These are phyloP conservation scores for Cerrena zonata DNA, from an alignment of 1,284 basidiomycete species.

Conservation along the genomic window DNA sequence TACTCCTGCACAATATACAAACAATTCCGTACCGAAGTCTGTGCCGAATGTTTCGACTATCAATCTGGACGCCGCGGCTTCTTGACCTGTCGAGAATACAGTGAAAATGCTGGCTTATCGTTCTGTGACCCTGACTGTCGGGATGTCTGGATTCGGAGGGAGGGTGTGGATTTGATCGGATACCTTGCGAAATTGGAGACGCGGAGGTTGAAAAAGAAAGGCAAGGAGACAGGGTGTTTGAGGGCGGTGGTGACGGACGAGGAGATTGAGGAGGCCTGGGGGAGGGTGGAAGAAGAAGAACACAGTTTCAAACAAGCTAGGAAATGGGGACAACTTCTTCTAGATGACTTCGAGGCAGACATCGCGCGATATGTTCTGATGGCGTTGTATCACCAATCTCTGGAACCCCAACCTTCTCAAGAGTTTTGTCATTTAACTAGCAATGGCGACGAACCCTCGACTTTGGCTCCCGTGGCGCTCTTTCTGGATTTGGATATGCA, in stretches of 20 bases:
- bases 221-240: neutral
- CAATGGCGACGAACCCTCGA: neutral
- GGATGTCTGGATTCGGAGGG: constrained; percentile 35
- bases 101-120: constrained; percentile 38
- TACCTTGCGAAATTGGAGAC: constrained; percentile 28
- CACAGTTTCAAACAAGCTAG: constrained; percentile 18
- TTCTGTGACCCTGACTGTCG: constrained; percentile 51
- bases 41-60: constrained; percentile 57
- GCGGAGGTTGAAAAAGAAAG: constrained; percentile 29
- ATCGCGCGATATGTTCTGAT: constrained; percentile 28
- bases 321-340: constrained; percentile 21
- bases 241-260: constrained; percentile 19
- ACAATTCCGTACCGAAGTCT: constrained; percentile 57
- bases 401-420: no score
- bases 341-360: constrained; percentile 30
- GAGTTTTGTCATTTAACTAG: neutral
- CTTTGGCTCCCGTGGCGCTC: neutral
- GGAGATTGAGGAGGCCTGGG: constrained; percentile 20
- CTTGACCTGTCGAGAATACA: constrained; percentile 23
- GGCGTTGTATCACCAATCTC: constrained; percentile 21
- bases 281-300: constrained; percentile 15
- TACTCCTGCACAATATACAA: constrained; percentile 29
- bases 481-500: neutral
- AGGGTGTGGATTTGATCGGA: constrained; percentile 27
- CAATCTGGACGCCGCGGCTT: constrained; percentile 36